phyloP scores from a whole-genome alignment of 305 asterid genomes.

The Withania somnifera region DNA sequence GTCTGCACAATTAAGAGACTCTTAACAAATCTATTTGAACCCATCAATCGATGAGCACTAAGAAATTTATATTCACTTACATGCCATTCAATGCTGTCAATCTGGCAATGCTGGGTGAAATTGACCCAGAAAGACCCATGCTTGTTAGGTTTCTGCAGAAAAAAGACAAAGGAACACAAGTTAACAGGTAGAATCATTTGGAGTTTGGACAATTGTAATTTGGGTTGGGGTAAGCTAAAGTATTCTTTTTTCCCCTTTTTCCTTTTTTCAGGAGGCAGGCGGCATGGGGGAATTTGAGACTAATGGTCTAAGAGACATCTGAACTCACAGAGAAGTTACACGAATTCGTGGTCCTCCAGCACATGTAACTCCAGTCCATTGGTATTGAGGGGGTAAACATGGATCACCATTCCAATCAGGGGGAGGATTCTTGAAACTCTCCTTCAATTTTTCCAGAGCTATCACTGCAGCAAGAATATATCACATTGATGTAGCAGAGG shows the following conservation, averaged over 20 bases:
- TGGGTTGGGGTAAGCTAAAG: not conserved
- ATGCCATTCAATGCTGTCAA: constrained; percentile 66
- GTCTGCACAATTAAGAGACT: constrained; percentile 32
- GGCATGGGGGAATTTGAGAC: not conserved
- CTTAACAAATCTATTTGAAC: not conserved
- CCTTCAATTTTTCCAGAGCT: constrained; percentile 48
- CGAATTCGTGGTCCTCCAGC: constrained; percentile 56
- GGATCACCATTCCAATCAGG: constrained; percentile 94
- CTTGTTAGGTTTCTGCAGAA: constrained; percentile 54
- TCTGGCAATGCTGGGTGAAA: constrained; percentile 54
- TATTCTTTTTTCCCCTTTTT: not conserved
- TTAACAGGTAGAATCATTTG: not conserved
- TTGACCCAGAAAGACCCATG: constrained; percentile 58
- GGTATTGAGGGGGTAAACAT: constrained; percentile 59
- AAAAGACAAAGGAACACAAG: not conserved
- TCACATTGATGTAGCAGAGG: not conserved
- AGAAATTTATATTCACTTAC: constrained; percentile 31
- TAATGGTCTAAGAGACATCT: not conserved
- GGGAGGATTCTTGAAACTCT: constrained; percentile 59
- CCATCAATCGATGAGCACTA: not conserved
- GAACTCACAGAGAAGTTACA: constrained; percentile 58
- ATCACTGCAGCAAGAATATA: constrained; percentile 40
- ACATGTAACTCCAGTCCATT: constrained; percentile 91
- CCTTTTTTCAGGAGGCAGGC: not conserved
- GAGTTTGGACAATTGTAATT: not conserved